Base-by-base conservation (phyloP, 2,329 filamentous ascomycete genomes). In the Botrytis elliptica region DNA sequence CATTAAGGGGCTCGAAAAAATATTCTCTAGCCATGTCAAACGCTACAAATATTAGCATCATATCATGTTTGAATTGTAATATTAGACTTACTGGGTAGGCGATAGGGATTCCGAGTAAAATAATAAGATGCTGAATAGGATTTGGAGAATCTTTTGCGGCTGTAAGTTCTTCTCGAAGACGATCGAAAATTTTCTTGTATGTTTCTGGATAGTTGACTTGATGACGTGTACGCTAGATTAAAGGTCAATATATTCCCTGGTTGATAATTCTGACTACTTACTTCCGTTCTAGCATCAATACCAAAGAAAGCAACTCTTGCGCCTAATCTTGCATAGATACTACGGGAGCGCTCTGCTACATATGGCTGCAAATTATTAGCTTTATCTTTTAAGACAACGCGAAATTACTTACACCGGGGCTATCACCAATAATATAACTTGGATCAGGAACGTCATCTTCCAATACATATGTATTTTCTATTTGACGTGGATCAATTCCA, bases 191-290 rank as follows among this genome's bases (percentile, higher is more conserved):
- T 63, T 92, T 84, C 72, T 97, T 90, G 79, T 97, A 97, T 0
- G 94, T 97, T 79, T 95, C 92, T 66, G 94, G 92, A 79, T 97
- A 98, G 84, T 98, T 98, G 83, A 98, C 90, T 83, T 97, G 94
- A 80, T 97, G 94, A 55, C 95, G 90, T 14, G 95, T 98, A 38
- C 95, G 92, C 88, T 81, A 38, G 22, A 7, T 12, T 4, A 29
- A 18, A 29, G 22, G 29, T 72, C 25, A 72, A 46, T 49, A 60
- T 36, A 2, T 9, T 55, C 3, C 18, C 20, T 57, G 1, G 20
- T 9, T n/a, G 36, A 7, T 0, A 62, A 62, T 16, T 9, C 0
- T 40, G 22, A 36, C 14, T 1, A 49, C 73, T 75, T 75, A 80
- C 79, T 70, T 99, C 96, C 1, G 95, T 98, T 74, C 96, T 90